Base-by-base conservation (phyloP, 2,329 filamentous ascomycete genomes). In the Fusarium subglutinans region DNA sequence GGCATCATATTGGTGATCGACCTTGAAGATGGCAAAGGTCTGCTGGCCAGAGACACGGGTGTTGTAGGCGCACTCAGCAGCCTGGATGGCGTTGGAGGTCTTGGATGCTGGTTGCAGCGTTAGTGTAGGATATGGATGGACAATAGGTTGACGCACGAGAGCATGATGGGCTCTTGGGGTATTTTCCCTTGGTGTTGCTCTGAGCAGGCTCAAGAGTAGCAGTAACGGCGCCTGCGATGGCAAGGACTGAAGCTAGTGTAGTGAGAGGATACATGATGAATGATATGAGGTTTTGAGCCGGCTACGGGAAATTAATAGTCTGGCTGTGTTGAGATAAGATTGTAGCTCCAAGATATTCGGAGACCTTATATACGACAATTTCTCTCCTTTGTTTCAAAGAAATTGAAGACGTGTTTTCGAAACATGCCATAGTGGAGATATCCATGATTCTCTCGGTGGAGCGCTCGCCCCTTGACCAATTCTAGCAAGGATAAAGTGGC, bases 11-110 rank as follows among this genome's bases (percentile, higher is more conserved):
- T 78, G 72, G 38, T 78, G 76, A 30, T 78, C 76, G 11, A 69
- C 62, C 47, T 63, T 65, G 73, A 78, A 78, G 47, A 78, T 57
- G 13, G 76, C 76, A 56, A 78, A 78, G 22, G 76, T 78, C 66
- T 78, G 76, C 18, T 69, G 63, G 48, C 74, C 76, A 3, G 72
- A 72, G 30, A 78, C 76, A 8, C 76, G 76, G 13, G 76, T 78
- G 66, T 78, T 78, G 61, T 77, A 72, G 11, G 76, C 72, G 20
- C 76, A 78, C 45, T 78, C 76, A 54, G 76, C 76, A 3, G 76
- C 76, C 63, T 78, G 76, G 26, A 78, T 78, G 11, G 74, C 76
- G 7, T 68, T 72, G 17, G 76, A 77, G 50, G 58, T 66, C 51
- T 78, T 78, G 41, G 76, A 60, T 30, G 76, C 76, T 77, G 28